Conservation (phyloP, 2,329 filamentous ascomycete species). For the Triangularia setosa region DNA sequence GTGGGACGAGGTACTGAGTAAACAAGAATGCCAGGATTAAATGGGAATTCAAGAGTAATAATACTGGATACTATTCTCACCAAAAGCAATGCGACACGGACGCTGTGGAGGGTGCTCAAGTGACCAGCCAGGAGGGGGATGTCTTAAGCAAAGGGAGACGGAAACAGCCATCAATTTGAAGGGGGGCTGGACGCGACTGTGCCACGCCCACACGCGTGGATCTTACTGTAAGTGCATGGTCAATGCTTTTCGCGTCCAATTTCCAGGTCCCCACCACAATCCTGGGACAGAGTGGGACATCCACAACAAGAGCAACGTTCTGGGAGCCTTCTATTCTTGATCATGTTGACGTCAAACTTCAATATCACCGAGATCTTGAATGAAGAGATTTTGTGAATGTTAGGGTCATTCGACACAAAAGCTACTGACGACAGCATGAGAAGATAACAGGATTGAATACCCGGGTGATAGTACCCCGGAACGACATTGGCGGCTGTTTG, state of each 20-base stretch:
- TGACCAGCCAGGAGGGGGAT: not conserved
- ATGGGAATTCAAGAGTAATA: not conserved
- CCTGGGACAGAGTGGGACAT: not conserved
- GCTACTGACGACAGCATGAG: too few relatives aligned
- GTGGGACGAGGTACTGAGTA: not conserved
- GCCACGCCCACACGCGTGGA: not conserved
- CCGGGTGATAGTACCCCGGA: too few relatives aligned
- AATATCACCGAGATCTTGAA: not conserved
- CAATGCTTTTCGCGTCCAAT: constrained; percentile 4
- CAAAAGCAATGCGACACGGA: not conserved
- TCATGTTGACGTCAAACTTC: not conserved
- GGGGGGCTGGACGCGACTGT: constrained; percentile 2
- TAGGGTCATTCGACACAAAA: too few relatives aligned
- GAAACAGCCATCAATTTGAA: not conserved
- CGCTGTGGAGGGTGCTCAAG: not conserved
- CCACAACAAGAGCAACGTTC: not conserved
- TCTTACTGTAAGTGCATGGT: not conserved
- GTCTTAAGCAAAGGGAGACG: not conserved
- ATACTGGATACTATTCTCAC: not conserved
- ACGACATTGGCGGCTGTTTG: too few relatives aligned
- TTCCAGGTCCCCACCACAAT: not conserved
- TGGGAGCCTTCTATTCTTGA: not conserved
- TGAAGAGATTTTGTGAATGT: too few relatives aligned
- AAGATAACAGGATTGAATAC: too few relatives aligned
- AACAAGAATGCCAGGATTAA: not conserved